These are phyloP conservation scores for Colletotrichum karsti DNA, from an alignment of 2,329 filamentous ascomycete species.

Conservation along the genomic window DNA sequence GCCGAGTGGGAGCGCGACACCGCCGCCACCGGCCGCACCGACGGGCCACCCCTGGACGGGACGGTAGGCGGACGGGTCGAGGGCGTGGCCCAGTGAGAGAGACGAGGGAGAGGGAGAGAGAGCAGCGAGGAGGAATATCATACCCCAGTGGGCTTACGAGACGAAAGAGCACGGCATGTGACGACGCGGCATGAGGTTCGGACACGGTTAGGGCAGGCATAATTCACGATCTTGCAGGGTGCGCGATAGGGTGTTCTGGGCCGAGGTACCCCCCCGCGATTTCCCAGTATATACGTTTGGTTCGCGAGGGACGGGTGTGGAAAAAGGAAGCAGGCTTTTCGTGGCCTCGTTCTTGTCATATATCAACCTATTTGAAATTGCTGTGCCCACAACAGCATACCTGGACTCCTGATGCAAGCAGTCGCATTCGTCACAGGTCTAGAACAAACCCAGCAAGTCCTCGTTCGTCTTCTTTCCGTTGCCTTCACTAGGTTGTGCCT, in stretches of 20 bases:
- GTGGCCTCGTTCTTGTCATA: slow-evolving; percentile 29
- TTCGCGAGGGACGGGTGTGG: background rate
- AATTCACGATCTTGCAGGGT: background rate
- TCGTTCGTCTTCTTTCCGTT: slow-evolving; percentile 67
- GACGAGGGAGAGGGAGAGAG: no score
- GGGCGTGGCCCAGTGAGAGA: slow-evolving; percentile 36
- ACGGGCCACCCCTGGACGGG: slow-evolving; percentile 50
- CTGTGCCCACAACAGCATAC: slow-evolving; percentile 27
- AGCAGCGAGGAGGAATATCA: background rate
- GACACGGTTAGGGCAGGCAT: background rate
- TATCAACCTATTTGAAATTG: slow-evolving; percentile 26
- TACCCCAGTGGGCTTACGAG: background rate
- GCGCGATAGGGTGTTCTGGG: slow-evolving; percentile 13
- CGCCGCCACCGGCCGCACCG: slow-evolving; percentile 39
- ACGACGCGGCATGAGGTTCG: background rate
- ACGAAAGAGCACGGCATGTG: background rate
- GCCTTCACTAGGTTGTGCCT: slow-evolving; percentile 41
- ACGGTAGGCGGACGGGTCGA: slow-evolving; percentile 53
- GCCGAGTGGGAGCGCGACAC: slow-evolving; percentile 83
- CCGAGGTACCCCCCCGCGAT: background rate
- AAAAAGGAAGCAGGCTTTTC: slow-evolving; percentile 27
- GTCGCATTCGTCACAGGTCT: slow-evolving; percentile 31
- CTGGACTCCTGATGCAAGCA: slow-evolving; percentile 21
- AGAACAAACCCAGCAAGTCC: slow-evolving; percentile 62
- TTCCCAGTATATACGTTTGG: slow-evolving; percentile 11